Evolutionary conservation across 2,329 filamentous ascomycete genomes (phyloP).

Genomic region (Phyllosticta capitalensis): DNA sequence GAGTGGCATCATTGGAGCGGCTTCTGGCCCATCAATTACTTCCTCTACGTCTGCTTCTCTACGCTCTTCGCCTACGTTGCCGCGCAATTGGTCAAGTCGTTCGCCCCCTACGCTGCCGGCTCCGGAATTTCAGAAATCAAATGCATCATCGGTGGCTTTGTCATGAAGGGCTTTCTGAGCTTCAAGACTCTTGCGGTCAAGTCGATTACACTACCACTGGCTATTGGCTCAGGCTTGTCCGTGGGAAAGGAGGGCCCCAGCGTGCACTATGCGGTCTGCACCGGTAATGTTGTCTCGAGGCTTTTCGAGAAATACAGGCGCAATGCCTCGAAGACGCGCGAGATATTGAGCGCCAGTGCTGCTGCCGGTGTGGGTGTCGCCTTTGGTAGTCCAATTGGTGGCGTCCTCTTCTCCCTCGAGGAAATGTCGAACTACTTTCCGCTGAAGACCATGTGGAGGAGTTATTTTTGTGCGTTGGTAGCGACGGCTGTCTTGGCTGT

Average conservation of each 20-base stretch:
- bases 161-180: constrained; percentile 97
- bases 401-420: constrained; percentile 91
- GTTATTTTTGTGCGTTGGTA: constrained; percentile 94
- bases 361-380: constrained; percentile 93
- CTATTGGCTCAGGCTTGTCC: constrained; percentile 87
- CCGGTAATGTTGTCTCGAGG: constrained; percentile 88
- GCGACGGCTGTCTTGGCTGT: constrained; percentile 80
- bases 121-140: constrained; percentile 99
- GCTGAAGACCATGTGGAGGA: constrained; percentile 94
- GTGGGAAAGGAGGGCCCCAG: constrained; percentile 96
- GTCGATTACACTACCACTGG: constrained; percentile 78
- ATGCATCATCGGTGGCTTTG: constrained; percentile 95
- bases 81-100: constrained; percentile 76
- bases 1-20: constrained; percentile 88
- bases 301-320: constrained; percentile 86
- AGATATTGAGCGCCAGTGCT: constrained; percentile 89
- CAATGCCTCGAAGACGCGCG: constrained; percentile 87
- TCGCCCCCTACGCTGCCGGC: constrained; percentile 91
- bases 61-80: constrained; percentile 74
- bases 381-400: constrained; percentile 94
- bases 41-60: constrained; percentile 79
- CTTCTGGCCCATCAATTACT: constrained; percentile 69
- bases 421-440: constrained; percentile 98
- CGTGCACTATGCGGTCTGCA: constrained; percentile 98
- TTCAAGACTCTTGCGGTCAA: constrained; percentile 91